phyloP scores from a whole-genome alignment of 73 alveolate genomes.

The Stentor coeruleus region DNA sequence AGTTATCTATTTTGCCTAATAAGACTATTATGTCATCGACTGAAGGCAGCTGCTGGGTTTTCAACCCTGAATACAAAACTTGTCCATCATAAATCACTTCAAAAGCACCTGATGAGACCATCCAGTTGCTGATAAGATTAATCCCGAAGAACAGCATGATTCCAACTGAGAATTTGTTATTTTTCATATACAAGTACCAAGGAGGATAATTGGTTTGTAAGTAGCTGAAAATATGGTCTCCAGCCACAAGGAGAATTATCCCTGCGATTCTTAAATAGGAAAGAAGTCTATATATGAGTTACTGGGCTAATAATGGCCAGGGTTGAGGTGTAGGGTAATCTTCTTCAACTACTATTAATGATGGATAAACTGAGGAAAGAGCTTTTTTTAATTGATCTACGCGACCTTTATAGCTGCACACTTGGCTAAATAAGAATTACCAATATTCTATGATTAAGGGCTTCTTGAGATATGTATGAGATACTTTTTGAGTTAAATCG shows the following conservation, averaged over 20 bases:
- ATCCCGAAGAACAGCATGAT: conserved; percentile 15
- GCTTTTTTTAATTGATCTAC: background rate
- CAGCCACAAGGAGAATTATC: background rate
- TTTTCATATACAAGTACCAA: conserved; percentile 24
- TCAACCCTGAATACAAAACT: background rate
- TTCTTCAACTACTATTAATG: background rate
- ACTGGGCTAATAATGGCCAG: background rate
- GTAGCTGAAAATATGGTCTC: conserved; percentile 14
- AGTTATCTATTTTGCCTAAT: background rate
- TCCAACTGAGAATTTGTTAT: background rate
- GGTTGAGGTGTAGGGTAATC: background rate
- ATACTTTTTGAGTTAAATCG: background rate
- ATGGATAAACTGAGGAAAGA: background rate
- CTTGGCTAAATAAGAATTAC: background rate
- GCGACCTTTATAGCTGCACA: conserved; percentile 1
- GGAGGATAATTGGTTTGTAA: conserved; percentile 3
- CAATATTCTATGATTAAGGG: conserved; percentile 20
- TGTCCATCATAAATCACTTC: conserved; percentile 10
- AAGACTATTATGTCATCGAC: conserved; percentile 9
- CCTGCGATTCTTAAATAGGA: background rate
- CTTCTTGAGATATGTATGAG: too few species aligned
- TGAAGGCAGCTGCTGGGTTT: background rate
- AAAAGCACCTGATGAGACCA: conserved; percentile 30
- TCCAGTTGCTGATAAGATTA: background rate
- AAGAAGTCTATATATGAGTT: background rate